These are phyloP conservation scores for Anthracocystis setariae DNA, from an alignment of 1,284 basidiomycete genomes.

Conservation along the genomic window DNA sequence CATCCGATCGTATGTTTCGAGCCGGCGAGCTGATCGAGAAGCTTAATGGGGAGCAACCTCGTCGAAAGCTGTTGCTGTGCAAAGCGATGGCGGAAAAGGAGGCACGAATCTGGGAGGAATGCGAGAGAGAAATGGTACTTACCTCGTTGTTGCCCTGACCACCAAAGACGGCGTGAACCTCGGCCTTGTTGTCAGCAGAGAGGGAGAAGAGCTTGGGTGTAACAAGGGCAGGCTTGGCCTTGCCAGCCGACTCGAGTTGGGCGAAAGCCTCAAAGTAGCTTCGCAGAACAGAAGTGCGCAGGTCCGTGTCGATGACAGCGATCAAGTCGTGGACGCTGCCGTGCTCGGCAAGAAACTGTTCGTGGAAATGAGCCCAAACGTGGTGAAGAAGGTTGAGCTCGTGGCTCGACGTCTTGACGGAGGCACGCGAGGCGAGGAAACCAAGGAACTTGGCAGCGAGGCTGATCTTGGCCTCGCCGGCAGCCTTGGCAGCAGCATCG, in stretches of 20 bases:
- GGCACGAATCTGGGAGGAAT: background rate
- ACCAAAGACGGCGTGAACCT: conserved; percentile 92
- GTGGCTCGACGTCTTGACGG: conserved; percentile 80
- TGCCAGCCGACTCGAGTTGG: conserved; percentile 75
- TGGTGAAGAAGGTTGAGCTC: conserved; percentile 76
- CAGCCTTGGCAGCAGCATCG: conserved; percentile 34
- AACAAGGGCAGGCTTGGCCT: conserved; percentile 73
- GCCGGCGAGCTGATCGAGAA: background rate
- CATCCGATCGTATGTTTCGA: background rate
- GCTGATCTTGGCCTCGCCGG: conserved; percentile 48
- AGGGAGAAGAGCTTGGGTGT: conserved; percentile 79
- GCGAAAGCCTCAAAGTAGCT: conserved; percentile 84
- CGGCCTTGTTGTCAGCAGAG: conserved; percentile 77
- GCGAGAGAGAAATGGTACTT: conserved; percentile 46
- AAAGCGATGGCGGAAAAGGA: background rate
- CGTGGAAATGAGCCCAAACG: conserved; percentile 54
- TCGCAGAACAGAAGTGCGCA: conserved; percentile 79
- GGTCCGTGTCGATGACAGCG: conserved; percentile 78
- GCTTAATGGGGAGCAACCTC: background rate
- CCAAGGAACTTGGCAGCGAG: conserved; percentile 66
- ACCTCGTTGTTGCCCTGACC: conserved; percentile 97
- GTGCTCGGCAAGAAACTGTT: conserved; percentile 43
- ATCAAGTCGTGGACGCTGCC: conserved; percentile 82
- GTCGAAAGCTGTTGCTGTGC: background rate
- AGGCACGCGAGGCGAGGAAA: conserved; percentile 73